These are phyloP conservation scores for Aspergillaceae sp. DNA, from an alignment of 2,329 filamentous ascomycete genomes.

Conservation along the genomic window DNA sequence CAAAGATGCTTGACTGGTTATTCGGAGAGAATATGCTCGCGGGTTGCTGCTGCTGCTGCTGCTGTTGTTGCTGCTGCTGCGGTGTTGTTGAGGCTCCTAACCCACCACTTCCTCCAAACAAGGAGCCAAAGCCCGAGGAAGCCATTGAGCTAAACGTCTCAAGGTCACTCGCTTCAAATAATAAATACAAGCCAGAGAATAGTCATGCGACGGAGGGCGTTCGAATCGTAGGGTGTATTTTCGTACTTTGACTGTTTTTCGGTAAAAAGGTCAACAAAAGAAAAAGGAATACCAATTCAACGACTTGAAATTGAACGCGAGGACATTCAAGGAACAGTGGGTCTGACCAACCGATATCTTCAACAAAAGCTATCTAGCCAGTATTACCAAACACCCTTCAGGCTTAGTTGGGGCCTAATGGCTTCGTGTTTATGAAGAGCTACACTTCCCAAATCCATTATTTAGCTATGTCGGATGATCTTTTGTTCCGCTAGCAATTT, in stretches of 20 bases:
- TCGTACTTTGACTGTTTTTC: too few species aligned
- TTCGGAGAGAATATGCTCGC: conserved; percentile 20
- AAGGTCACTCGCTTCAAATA: too few species aligned
- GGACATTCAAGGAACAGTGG: too few species aligned
- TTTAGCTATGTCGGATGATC: neutral
- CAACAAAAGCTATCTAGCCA: neutral
- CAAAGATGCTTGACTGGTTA: conserved; percentile 20
- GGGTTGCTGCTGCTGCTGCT: conserved; percentile 7
- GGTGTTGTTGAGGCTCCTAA: conserved; percentile 16
- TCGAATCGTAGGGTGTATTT: too few species aligned
- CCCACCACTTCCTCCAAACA: conserved; percentile 20
- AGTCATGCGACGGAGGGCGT: too few species aligned
- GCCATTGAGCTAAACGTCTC: conserved; percentile 6
- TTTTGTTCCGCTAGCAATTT: neutral
- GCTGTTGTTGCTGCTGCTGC: neutral
- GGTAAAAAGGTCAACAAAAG: too few species aligned
- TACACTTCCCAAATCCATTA: neutral
- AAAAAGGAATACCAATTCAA: too few species aligned
- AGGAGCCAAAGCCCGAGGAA: conserved; percentile 17
- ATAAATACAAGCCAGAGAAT: too few species aligned
- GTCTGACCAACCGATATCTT: too few species aligned
- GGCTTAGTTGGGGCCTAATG: neutral
- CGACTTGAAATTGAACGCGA: too few species aligned
- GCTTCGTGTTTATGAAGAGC: neutral
- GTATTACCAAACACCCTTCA: neutral